Evolutionary conservation across 768 basidiomycete genomes (phyloP).

Genomic region (Phanerochaete sordida): DNA sequence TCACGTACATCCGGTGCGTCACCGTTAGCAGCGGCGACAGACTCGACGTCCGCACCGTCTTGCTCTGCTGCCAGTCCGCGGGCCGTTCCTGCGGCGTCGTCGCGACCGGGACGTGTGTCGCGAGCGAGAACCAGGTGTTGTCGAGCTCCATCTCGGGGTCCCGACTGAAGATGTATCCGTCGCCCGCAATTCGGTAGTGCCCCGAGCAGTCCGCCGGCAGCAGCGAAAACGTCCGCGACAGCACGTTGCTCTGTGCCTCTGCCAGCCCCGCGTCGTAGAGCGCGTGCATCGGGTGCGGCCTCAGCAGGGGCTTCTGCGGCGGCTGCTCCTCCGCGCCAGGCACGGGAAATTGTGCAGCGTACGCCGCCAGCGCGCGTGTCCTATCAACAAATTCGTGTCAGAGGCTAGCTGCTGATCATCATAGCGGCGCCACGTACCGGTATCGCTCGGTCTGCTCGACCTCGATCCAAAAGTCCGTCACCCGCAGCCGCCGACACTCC

Average conservation of each 20-base stretch:
- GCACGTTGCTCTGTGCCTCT: conserved; percentile 24
- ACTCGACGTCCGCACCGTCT: conserved; percentile 42
- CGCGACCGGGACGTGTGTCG: conserved; percentile 49
- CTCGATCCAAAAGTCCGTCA: conserved; percentile 54
- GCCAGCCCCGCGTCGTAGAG: conserved; percentile 46
- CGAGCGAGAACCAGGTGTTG: conserved; percentile 55
- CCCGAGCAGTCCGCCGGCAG: conserved; percentile 42
- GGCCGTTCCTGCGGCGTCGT: conserved; percentile 22
- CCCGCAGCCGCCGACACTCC: conserved; percentile 51
- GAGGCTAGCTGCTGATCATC: background rate
- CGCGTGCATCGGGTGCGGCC: conserved; percentile 45
- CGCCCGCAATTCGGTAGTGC: conserved; percentile 43
- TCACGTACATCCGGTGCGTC: conserved; percentile 48
- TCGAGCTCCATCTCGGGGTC: conserved; percentile 30
- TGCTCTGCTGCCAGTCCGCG: conserved; percentile 33
- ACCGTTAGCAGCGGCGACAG: conserved; percentile 56
- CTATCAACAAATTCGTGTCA: conserved; percentile 26
- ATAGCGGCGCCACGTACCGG: conserved; percentile 41
- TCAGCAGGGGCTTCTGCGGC: conserved; percentile 53
- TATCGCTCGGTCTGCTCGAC: conserved; percentile 63
- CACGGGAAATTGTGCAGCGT: conserved; percentile 47
- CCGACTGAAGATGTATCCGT: conserved; percentile 46
- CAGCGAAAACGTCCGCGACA: conserved; percentile 44
- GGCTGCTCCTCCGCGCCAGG: conserved; percentile 59
- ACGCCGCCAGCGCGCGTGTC: conserved; percentile 37